Conservation (phyloP, 73 alveolate species). For the Effrenium voratum region DNA sequence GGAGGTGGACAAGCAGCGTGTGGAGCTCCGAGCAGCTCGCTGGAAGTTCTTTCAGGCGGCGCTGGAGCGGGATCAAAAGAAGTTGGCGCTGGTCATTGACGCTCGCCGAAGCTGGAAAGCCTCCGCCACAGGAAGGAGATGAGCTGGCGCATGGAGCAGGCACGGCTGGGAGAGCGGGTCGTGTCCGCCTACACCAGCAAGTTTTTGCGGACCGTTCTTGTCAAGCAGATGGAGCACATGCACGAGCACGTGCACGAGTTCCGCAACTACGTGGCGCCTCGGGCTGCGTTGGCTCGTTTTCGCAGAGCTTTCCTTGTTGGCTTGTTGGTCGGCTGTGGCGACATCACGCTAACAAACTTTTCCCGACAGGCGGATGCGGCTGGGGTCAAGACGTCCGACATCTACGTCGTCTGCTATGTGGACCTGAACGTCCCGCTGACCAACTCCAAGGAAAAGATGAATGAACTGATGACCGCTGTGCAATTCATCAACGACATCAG, state of each 20-base stretch:
- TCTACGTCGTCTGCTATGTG: neutral
- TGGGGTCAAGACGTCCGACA: no score
- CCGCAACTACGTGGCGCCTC: neutral
- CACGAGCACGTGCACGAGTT: neutral
- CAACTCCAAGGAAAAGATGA: neutral
- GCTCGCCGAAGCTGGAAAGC: neutral
- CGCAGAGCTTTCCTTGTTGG: no score
- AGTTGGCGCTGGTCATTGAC: neutral
- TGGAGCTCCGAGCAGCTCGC: neutral
- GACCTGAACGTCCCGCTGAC: conserved; percentile 10
- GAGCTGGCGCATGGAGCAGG: neutral
- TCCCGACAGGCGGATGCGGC: no score
- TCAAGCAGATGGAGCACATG: neutral
- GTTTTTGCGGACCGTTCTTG: neutral
- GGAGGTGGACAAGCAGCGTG: neutral
- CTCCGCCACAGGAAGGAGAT: neutral
- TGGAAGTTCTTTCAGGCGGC: neutral
- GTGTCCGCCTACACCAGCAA: neutral
- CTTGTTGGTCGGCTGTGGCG: no score
- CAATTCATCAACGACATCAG: neutral
- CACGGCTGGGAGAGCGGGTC: neutral
- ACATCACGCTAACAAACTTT: no score
- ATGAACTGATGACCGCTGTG: neutral
- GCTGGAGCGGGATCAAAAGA: neutral
- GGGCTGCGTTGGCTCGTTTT: neutral